Base-by-base conservation (phyloP, 2,329 filamentous ascomycete genomes). In the Xylariomycetidae sp. region DNA sequence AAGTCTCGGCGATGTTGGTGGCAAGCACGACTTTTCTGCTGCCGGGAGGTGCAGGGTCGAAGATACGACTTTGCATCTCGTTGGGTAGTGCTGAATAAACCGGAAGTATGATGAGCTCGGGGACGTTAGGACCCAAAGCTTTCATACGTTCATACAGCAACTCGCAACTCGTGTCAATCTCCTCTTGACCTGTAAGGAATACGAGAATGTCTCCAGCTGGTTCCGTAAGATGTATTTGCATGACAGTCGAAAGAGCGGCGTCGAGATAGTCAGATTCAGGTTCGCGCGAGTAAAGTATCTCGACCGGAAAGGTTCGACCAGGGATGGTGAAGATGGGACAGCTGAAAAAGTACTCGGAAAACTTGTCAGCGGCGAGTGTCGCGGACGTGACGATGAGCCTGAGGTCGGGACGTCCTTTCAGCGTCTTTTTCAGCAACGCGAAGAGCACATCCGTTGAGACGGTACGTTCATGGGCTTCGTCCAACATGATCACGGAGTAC, bases 321-420 rank as follows among this genome's bases (percentile, higher is more conserved):
- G 92, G 92, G 35, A 98, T 97, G 0, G 88, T 92, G 54, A 98
- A 94, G 52, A 98, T 97, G 0, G 94, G 92, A 33, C 88, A 95
- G 42, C 88, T 80, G 63, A 95, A 88, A 58, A 98, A 98, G 59
- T 97, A 98, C 31, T 85, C 78, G 0, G 88, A 95, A 58, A 98
- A 98, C 57, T 97, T 97, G 57, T 97, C 92, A 6, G 92, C 92
- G 56, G 98, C 90, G 4, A 98, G 73, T 0, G 92, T 98, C 2
- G 92, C 92, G 11, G 89, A 96, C 2, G 94, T 98, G 41, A 97
- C 88, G 51, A 98, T 97, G 28, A 98, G 70, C 58, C 95, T 94
- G 45, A 98, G 69, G 52, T 98, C 92, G 1, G 85, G 80, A 31
- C 92, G 73, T 44, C 85, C 72, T 59, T 89, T 88, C 14, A 96